These are phyloP conservation scores for Santalum album DNA, from an alignment of 164 flowering plant genomes.

Conservation along the genomic window DNA sequence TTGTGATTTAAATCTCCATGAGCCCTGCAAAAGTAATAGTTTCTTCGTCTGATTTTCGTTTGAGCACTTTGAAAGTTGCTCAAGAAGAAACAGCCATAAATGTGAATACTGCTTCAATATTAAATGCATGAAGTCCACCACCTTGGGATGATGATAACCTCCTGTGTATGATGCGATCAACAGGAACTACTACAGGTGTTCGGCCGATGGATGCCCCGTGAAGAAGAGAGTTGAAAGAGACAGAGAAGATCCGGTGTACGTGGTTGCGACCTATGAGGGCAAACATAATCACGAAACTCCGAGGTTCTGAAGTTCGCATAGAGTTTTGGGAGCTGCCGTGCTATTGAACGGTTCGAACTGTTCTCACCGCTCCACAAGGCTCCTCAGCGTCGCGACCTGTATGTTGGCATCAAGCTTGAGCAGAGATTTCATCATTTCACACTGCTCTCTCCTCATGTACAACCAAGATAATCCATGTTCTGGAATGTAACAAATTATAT, in stretches of 20 bases:
- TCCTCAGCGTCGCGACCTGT: no score
- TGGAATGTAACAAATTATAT: no score
- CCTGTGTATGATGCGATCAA: background rate
- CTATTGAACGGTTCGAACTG: no score
- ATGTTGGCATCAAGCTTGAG: no score
- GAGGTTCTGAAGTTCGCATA: conserved; percentile 7
- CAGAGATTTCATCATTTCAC: no score
- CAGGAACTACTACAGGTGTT: conserved; percentile 55
- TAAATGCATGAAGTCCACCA: background rate
- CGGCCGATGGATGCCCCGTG: conserved; percentile 43
- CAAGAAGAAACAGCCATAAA: background rate
- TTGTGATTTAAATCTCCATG: no score
- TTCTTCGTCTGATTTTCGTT: no score
- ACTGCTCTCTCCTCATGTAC: no score
- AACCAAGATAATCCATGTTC: no score
- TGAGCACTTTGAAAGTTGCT: no score
- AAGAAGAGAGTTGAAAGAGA: conserved; percentile 65
- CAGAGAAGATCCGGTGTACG: conserved; percentile 30
- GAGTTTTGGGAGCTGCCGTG: background rate
- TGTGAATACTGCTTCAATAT: background rate
- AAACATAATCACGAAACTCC: conserved; percentile 32
- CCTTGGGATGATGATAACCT: background rate
- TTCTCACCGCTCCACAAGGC: no score
- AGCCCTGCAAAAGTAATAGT: no score
- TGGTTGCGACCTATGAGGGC: conserved; percentile 55